These are phyloP conservation scores for Eucalyptus cloeziana DNA, from an alignment of 345 rosid species.

Conservation along the genomic window DNA sequence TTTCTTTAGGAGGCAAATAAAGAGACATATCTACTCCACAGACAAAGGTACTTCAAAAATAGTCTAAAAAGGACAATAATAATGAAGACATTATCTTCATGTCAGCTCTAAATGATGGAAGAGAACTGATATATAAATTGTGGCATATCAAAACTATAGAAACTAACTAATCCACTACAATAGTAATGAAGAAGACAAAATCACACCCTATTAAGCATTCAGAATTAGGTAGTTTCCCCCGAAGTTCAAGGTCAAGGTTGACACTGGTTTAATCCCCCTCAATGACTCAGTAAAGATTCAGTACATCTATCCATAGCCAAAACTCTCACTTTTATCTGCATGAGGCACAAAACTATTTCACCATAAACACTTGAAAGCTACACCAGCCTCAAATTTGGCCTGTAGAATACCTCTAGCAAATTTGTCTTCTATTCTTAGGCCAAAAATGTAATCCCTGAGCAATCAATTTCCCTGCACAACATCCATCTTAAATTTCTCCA, in stretches of 20 bases:
- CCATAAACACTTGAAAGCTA: not conserved
- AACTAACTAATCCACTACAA: not conserved
- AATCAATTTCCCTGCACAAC: not conserved
- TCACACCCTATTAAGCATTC: not conserved
- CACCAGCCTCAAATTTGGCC: not conserved
- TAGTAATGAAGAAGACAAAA: not conserved
- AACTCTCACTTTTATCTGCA: not conserved
- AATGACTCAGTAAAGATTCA: not conserved
- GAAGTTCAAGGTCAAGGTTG: not conserved
- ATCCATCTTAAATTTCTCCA: not conserved
- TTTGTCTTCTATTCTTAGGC: not conserved
- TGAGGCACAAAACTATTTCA: not conserved
- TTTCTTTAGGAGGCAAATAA: not conserved
- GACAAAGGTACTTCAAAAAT: not conserved
- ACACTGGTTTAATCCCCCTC: not conserved
- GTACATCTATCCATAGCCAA: not conserved
- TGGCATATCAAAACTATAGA: not conserved
- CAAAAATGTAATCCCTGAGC: not conserved
- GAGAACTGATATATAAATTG: not conserved
- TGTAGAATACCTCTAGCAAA: not conserved
- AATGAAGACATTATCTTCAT: not conserved
- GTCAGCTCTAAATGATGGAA: not conserved
- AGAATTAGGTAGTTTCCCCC: not conserved
- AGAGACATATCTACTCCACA: not conserved
- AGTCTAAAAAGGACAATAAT: not conserved